Percentiles rank a stretch among this genome's conserved stretches.
Evolutionary conservation across 208 protist genomes (phyloP).

Genomic region (Jaenimonas drosophilae): DNA sequence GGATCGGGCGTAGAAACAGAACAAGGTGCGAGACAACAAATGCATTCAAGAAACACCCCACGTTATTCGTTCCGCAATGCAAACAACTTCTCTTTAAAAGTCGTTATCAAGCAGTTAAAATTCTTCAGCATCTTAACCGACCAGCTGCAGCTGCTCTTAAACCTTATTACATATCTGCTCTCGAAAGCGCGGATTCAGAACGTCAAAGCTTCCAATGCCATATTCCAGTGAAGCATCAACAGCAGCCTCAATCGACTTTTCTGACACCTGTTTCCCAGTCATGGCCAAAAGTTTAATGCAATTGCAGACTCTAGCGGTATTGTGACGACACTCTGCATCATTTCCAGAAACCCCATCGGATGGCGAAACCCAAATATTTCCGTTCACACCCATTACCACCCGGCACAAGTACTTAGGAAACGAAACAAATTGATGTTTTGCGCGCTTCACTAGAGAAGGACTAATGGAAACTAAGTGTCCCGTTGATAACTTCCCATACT

Average conservation of each 20-base stretch:
- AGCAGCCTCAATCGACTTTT: conserved; percentile 33
- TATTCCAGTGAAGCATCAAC: conserved; percentile 40
- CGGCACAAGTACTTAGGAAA: conserved; percentile 16
- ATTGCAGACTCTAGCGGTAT: conserved; percentile 57
- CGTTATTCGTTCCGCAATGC: not conserved
- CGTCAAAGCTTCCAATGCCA: conserved; percentile 43
- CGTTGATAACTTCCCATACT: conserved; percentile 52
- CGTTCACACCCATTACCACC: conserved; percentile 79
- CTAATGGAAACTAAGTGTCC: conserved; percentile 59
- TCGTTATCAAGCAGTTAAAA: not conserved
- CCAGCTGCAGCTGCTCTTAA: conserved; percentile 4
- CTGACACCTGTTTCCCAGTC: conserved; percentile 40
- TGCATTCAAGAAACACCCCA: conserved; percentile 3
- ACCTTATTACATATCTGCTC: conserved; percentile 13
- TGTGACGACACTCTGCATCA: conserved; percentile 14
- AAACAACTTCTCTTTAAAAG: not conserved
- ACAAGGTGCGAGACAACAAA: conserved; percentile 5
- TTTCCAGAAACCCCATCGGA: conserved; percentile 7
- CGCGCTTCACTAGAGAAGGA: conserved; percentile 62
- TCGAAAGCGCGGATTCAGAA: conserved; percentile 22
- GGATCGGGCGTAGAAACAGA: not conserved
- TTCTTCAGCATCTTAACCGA: not conserved
- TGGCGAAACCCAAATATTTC: conserved; percentile 83
- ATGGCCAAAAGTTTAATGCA: conserved; percentile 50
- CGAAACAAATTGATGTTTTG: conserved; percentile 71